Evolutionary conservation across 305 asterid genomes (phyloP), one percentile per base, ranked within the genome.

Genomic region (Striga hermonthica): DNA sequence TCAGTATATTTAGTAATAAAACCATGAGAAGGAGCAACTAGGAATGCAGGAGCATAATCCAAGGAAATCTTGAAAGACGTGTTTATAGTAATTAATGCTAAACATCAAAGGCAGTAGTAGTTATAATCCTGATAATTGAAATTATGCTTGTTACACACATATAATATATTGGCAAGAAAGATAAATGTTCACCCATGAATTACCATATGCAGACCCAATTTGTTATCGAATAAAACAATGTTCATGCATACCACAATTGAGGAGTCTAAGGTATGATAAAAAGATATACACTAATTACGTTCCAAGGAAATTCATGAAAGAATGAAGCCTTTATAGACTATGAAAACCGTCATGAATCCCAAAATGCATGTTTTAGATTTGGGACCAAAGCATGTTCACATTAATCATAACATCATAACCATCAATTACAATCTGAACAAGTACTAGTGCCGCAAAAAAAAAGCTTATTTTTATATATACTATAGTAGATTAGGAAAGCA

Each of bases 201-300:
- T 44, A 43, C 45, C 4, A 45, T 43, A 67, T 56, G 38, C 31
- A 70, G 64, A 44, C 14, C 49, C 22, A 34, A 9, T 40, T 13
- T 12, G 13, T 48, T 22, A 22, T 48, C 55, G n/a, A 48, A 48
- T n/a, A 12, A 8, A 48, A 13, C 22, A 48, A 48, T 4, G 16
- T 14, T 57, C 7, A 10, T 39, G 36, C 15, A 41, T 48, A 58
- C 53, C 7, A 60, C 9, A 43, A 40, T 40, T 16, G 43, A 56
- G 13, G 16, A 11, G 43, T 31, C 13, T 31, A 56, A 22, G 31
- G 31, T 22, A 22, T 22, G 31, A 22, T 2, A 22, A 22, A 22
- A 22, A 1, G 2, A 0, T 22, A 22, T 22, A 22, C 31, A 22
- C 2, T 22, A 22, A 22, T 22, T 22, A 22, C 31, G 31, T 22